Base-by-base conservation (phyloP, 1,284 basidiomycete species). In the Cutaneotrichosporon mucoides region DNA sequence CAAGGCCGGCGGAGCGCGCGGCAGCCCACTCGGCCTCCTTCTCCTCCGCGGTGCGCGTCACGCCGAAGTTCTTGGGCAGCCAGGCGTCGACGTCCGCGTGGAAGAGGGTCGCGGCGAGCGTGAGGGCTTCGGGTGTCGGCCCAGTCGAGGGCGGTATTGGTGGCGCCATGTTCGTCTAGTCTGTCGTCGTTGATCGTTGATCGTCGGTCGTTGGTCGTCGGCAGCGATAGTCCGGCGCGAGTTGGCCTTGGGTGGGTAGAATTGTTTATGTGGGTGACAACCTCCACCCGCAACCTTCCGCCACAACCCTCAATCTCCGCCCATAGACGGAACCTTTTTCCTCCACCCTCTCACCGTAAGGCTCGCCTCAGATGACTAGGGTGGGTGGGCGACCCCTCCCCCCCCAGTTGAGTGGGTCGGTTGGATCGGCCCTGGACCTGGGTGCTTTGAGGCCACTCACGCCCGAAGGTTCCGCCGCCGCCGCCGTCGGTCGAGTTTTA, bases 61-160 rank as follows among this genome's bases (percentile, higher is more conserved):
- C 46, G 36, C 74, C 74, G 46, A 74, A 76, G 34, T 56, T 55
- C 9, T 65, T 45, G 1, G 74, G 74, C 10, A 76, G 68, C 74
- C 74, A 76, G 6, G 65, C 59, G 53, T 69, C 68, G 55, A 76
- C 67, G 38, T 66, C 64, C 38, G 69, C 69, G 43, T 69, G 68
- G 64, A 73, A 76, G 34, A 72, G 48, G 6, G 68, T 66, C 5
- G 74, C 74, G 48, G 69, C 67, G 15, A 76, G 61, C 0, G 66
- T 61, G 7, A 76, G 67, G 1, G 69, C 53, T 55, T 76, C 74
- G n/a, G 67, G 11, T 0, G 63, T 59, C 9, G 52, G 61, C 24
- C 24, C 24, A n/a, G n/a, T n/a, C 5, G 33, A 15, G 4, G 24
- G 1, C 36, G 54, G 16, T 49, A 37, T 44, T 44, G 52, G 6